Evolutionary conservation across 306 rosid species (phyloP).

Genomic region (Carpinus fangiana): DNA sequence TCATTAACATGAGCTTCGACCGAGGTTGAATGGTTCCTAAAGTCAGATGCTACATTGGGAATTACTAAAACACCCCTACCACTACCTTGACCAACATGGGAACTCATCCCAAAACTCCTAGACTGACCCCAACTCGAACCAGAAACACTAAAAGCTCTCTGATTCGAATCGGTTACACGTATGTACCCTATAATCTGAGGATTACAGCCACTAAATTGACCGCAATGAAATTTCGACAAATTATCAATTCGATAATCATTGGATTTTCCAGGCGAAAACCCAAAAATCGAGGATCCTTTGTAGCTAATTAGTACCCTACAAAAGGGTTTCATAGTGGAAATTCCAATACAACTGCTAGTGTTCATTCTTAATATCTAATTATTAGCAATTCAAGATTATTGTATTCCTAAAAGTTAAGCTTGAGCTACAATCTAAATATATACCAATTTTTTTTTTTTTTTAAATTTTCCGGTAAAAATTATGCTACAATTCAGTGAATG

Average conservation of each 20-base stretch:
- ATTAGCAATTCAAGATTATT: background rate
- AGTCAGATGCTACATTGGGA: conserved; percentile 61
- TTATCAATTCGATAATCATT: conserved; percentile 26
- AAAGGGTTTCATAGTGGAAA: conserved; percentile 71
- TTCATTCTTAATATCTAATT: conserved; percentile 45
- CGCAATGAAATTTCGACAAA: conserved; percentile 32
- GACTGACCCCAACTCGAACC: conserved; percentile 47
- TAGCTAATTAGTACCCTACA: conserved; percentile 52
- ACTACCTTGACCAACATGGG: conserved; percentile 40
- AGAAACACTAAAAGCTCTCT: conserved; percentile 53
- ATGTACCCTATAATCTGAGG: conserved; percentile 40
- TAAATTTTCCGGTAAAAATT: background rate
- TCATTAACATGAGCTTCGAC: conserved; percentile 63
- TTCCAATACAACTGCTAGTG: conserved; percentile 61
- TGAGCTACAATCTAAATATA: background rate
- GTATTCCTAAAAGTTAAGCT: background rate
- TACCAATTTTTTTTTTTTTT: too few species aligned
- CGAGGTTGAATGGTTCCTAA: conserved; percentile 73
- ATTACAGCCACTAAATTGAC: conserved; percentile 30
- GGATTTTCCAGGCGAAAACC: conserved; percentile 39
- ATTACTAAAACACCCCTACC: conserved; percentile 47
- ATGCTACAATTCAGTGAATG: background rate
- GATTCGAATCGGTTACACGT: conserved; percentile 43
- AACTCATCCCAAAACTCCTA: conserved; percentile 39
- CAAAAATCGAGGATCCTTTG: conserved; percentile 52